A percentile compares a stretch with the other conserved stretches of the same genome.
Conservation (phyloP, 139 green algal genomes). For the Helicosporidium sp. region DNA sequence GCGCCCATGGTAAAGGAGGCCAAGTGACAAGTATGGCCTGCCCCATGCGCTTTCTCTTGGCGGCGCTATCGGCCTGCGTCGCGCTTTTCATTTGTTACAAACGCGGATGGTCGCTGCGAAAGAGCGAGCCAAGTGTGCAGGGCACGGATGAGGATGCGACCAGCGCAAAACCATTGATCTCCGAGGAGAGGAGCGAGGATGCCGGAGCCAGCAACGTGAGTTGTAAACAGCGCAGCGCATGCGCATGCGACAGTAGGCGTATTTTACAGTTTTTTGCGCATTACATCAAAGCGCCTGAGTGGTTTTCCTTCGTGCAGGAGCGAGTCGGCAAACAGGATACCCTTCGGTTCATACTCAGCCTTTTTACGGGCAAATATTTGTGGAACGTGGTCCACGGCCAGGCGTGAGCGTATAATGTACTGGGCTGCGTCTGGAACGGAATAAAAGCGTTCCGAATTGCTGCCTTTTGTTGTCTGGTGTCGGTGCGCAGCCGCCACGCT, state of each 20-base stretch:
- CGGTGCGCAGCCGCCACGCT: neutral
- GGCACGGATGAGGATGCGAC: too few species aligned
- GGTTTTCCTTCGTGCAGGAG: too few species aligned
- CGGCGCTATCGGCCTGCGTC: slow-evolving; percentile 6
- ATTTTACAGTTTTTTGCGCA: too few species aligned
- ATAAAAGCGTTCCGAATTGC: too few species aligned
- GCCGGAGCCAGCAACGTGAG: too few species aligned
- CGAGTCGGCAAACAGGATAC: neutral
- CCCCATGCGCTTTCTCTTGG: slow-evolving; percentile 10
- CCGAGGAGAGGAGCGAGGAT: too few species aligned
- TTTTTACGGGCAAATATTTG: slow-evolving; percentile 11
- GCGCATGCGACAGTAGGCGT: neutral
- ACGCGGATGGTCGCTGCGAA: neutral
- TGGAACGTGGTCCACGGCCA: slow-evolving; percentile 2
- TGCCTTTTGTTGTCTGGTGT: too few species aligned
- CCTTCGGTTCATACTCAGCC: neutral
- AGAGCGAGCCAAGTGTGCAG: too few species aligned
- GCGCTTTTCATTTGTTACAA: slow-evolving; percentile 1
- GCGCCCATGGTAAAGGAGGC: neutral
- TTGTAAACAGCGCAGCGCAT: too few species aligned
- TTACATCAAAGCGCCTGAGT: too few species aligned
- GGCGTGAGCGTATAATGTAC: neutral
- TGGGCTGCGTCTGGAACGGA: too few species aligned
- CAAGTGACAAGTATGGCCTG: slow-evolving; percentile 9
- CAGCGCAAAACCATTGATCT: too few species aligned